phyloP scores from a whole-genome alignment of 2,329 filamentous ascomycete species.

The Magnaporthiopsis poae region DNA sequence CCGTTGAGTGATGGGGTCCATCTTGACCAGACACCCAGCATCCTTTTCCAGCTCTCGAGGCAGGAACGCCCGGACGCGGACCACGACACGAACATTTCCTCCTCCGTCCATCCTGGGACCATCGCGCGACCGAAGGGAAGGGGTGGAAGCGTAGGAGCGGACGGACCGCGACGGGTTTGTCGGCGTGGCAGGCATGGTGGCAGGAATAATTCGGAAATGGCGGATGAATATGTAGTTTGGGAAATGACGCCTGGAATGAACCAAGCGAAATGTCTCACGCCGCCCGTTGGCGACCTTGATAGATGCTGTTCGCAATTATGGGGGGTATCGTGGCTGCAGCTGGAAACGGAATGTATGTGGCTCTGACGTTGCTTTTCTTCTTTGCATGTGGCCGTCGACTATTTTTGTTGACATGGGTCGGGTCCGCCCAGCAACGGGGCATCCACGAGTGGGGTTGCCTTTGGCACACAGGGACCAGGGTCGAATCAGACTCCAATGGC shows the following conservation, averaged over 20 bases:
- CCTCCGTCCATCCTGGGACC: constrained; percentile 53
- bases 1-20: constrained; percentile 78
- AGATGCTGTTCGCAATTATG: not conserved
- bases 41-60: constrained; percentile 71
- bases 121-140: constrained; percentile 65
- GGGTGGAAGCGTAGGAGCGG: constrained; percentile 65
- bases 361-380: not conserved
- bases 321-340: not conserved
- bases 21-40: constrained; percentile 76
- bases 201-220: not conserved
- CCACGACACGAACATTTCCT: constrained; percentile 74
- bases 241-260: not conserved
- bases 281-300: not conserved
- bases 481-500: not conserved
- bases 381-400: not conserved
- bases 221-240: not conserved
- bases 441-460: not conserved
- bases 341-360: not conserved
- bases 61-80: constrained; percentile 69
- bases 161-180: constrained; percentile 20
- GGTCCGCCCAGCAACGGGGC: not conserved
- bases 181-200: constrained; percentile 7
- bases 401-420: constrained; percentile 2
- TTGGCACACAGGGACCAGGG: not conserved
- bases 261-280: not conserved